Evolutionary conservation across 352 stramenopile species (phyloP).

Genomic region (Phytopythium oedochilum): DNA sequence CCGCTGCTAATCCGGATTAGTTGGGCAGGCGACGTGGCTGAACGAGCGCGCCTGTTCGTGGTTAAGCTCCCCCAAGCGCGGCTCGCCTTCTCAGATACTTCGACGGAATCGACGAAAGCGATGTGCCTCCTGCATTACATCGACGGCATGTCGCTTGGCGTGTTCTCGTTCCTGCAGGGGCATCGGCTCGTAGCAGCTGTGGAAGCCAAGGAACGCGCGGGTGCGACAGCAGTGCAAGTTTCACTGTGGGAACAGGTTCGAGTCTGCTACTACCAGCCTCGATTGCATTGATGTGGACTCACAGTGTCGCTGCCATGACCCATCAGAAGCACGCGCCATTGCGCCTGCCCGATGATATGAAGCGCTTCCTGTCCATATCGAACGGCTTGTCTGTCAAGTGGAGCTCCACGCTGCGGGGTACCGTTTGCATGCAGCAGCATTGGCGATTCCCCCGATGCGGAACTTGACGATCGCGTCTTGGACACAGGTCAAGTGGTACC

Average conservation of each 20-base stretch:
- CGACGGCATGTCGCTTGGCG: slow-evolving; percentile 58
- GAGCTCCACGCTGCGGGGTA: slow-evolving; percentile 52
- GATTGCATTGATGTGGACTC: not conserved
- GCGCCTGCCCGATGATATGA: slow-evolving; percentile 56
- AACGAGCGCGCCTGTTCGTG: slow-evolving; percentile 1
- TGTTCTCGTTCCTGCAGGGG: slow-evolving; percentile 66
- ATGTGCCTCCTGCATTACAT: slow-evolving; percentile 23
- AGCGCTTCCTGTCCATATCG: slow-evolving; percentile 57
- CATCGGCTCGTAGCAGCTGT: slow-evolving; percentile 49
- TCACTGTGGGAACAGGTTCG: slow-evolving; percentile 62
- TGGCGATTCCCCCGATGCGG: not conserved
- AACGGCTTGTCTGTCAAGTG: slow-evolving; percentile 76
- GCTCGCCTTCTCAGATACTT: not conserved
- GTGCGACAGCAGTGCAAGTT: slow-evolving; percentile 43
- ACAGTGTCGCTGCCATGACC: not conserved
- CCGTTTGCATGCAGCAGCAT: too few species aligned
- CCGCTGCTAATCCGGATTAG: not conserved
- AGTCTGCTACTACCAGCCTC: not conserved
- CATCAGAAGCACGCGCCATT: slow-evolving; percentile 52
- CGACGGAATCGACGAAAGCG: too few species aligned
- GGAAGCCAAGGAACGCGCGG: slow-evolving; percentile 47
- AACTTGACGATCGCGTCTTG: not conserved
- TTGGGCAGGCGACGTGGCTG: not conserved
- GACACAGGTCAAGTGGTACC: slow-evolving; percentile 31
- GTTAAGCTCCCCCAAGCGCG: too few species aligned